Evolutionary conservation across 345 rosid genomes (phyloP), one percentile per base, ranked within the genome.

Genomic region (Salix caprea): DNA sequence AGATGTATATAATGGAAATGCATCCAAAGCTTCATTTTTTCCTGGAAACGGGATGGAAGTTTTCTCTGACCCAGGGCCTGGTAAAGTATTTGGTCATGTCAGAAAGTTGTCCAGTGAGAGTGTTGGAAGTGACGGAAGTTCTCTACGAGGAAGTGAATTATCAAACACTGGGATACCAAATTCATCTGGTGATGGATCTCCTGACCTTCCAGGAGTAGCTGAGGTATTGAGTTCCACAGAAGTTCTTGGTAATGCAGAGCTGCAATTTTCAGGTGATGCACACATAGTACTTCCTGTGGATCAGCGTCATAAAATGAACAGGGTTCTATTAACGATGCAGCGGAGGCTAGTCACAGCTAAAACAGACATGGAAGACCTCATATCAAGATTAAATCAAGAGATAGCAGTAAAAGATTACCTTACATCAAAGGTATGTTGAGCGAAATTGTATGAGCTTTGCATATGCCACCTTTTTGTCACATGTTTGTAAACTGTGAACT

Each of bases 331-430:
- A 72, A 81, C 91, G 74, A 90, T 91, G 89, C 91, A 91, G 78
- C 89, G 85, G 78, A 88, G 97, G 79, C 84, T 96, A 82, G 87
- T 86, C 77, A 89, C 95, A 78, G 89, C 96, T 74, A 96, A 90
- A 86, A 91, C 97, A 50, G 98, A 96, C 80, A 90, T 96, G 98
- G 98, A 96, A 86, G 99, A 94, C 88, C 94, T 96, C 74, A 86
- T 94, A 70, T 87, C 89, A 52, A 90, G 99, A 85, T 83, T 96
- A 79, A 88, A 91, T 82, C 99, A 94, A 86, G 98, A 96, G 87
- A 85, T 81, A 68, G 90, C 99, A 0, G 95, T 92, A 79, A 96
- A 94, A 77, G 92, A 88, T 77, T 96, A 92, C 88, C 97, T 94
- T 62, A 80, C 85, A 74, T 92, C 87, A 79, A 96, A 91, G 96